phyloP scores from a whole-genome alignment of 768 basidiomycete species.

The Psilocybe subaeruginosa region DNA sequence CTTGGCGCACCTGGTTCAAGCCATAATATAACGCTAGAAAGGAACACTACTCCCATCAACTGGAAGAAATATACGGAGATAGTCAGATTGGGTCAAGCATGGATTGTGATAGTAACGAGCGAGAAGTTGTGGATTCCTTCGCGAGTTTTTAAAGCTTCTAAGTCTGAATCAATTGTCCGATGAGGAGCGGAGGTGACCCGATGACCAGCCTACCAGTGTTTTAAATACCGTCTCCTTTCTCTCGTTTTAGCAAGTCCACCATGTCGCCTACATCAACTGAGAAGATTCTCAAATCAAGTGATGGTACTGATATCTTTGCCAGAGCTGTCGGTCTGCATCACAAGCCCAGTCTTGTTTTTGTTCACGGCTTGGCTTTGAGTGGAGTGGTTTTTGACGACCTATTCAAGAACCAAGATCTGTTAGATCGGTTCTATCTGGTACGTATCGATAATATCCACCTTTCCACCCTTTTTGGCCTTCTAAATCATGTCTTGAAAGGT shows the following conservation, averaged over 20 bases:
- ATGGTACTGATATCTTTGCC: constrained; percentile 43
- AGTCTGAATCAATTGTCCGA: no score
- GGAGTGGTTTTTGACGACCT: constrained; percentile 39
- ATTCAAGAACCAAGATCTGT: constrained; percentile 31
- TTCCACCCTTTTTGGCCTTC: background rate
- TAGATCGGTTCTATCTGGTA: constrained; percentile 29
- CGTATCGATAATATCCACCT: constrained; percentile 5
- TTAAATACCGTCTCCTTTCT: background rate
- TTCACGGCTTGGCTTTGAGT: constrained; percentile 42
- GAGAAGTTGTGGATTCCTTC: no score
- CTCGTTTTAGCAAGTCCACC: background rate
- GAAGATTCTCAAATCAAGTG: constrained; percentile 22
- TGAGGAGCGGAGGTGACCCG: background rate
- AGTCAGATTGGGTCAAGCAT: no score
- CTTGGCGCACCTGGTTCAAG: no score
- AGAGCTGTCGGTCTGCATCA: constrained; percentile 38
- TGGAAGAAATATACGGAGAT: no score
- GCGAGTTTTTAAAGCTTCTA: no score
- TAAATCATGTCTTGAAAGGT: constrained; percentile 22
- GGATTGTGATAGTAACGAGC: background rate
- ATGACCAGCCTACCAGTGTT: background rate
- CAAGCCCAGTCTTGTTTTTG: constrained; percentile 41
- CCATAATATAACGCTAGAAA: no score
- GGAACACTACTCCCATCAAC: no score
- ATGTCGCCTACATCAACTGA: constrained; percentile 8